Evolutionary conservation across 2,329 filamentous ascomycete genomes (phyloP), one percentile per base, ranked within the genome.

Genomic region (Rugonectria rugulosa): DNA sequence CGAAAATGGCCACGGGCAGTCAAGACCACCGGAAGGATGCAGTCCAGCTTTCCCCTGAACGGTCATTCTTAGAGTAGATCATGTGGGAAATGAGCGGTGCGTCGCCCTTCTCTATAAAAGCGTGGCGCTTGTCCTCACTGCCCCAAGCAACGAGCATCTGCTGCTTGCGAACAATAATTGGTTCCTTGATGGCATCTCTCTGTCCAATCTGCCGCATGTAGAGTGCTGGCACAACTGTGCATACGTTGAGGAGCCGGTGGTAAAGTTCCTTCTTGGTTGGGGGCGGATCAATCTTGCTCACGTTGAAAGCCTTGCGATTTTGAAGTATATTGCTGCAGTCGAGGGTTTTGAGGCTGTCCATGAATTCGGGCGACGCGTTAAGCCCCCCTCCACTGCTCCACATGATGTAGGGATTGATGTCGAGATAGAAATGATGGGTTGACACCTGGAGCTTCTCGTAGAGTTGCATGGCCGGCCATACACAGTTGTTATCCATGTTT

Each of bases 141-240:
- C 72, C 72, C 72, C 72, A 78, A 4, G 72, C 75, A 12, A 77
- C 73, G 14, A 77, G 59, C 56, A 75, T 65, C 50, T 71, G 69
- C 58, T 78, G 75, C 57, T 70, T 73, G 21, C 70, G 67, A n/a
- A 77, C 66, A 8, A 74, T 53, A 8, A 57, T 63, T 1, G 73
- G 70, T 43, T 72, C 69, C 53, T 70, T 69, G 51, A 75, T 69
- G 3, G 64, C 59, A 51, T 73, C 67, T 9, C 66, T 67, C 52
- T 68, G 71, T 9, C 73, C 72, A 11, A 74, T 68, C 50, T 72
- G 68, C 9, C 70, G 69, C 64, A 76, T 72, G 56, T 70, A 71
- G 12, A 78, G 63, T 10, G 72, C 72, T 3, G 76, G 76, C 1
- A 58, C 58, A 4, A 74, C 59, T 0, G 73, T 73, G 29, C 71